phyloP scores from a whole-genome alignment of 2,329 filamentous ascomycete genomes.

The Alternaria sp. region DNA sequence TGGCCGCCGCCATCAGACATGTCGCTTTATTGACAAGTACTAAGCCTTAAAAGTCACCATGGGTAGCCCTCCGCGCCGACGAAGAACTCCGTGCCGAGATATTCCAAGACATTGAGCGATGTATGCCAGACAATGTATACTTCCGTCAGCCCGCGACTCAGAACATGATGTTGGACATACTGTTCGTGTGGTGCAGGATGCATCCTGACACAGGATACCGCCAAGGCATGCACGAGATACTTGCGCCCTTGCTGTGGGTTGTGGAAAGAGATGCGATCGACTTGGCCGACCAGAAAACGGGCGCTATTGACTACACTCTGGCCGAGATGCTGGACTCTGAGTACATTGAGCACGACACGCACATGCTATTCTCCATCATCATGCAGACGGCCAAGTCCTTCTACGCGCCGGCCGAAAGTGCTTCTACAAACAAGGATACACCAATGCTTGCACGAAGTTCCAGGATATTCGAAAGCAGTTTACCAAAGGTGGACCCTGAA shows the following conservation, averaged over 20 bases:
- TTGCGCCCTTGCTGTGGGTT: constrained; percentile 88
- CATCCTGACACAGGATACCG: constrained; percentile 88
- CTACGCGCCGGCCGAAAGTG: constrained; percentile 72
- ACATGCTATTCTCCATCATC: constrained; percentile 81
- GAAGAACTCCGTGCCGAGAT: constrained; percentile 88
- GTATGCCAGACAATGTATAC: constrained; percentile 87
- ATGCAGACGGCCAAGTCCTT: constrained; percentile 90
- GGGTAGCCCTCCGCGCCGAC: constrained; percentile 85
- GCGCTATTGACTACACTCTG: constrained; percentile 39
- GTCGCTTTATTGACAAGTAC: constrained; percentile 54
- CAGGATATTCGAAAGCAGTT: constrained; percentile 82
- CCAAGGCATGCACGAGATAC: constrained; percentile 98
- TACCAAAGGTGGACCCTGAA: constrained; percentile 82
- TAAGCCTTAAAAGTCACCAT: constrained; percentile 77
- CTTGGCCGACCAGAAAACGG: constrained; percentile 29
- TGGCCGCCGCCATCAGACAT: constrained; percentile 30
- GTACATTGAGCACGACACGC: constrained; percentile 90
- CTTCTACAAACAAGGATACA: constrained; percentile 56
- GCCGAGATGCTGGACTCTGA: constrained; percentile 69
- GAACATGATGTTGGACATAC: constrained; percentile 80
- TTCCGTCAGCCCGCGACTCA: constrained; percentile 85
- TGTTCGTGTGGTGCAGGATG: constrained; percentile 95
- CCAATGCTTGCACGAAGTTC: constrained; percentile 86
- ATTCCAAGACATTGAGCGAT: constrained; percentile 89
- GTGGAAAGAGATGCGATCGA: constrained; percentile 83